These are phyloP conservation scores for Vigna trinervia DNA, from an alignment of 306 rosid species.

Conservation along the genomic window DNA sequence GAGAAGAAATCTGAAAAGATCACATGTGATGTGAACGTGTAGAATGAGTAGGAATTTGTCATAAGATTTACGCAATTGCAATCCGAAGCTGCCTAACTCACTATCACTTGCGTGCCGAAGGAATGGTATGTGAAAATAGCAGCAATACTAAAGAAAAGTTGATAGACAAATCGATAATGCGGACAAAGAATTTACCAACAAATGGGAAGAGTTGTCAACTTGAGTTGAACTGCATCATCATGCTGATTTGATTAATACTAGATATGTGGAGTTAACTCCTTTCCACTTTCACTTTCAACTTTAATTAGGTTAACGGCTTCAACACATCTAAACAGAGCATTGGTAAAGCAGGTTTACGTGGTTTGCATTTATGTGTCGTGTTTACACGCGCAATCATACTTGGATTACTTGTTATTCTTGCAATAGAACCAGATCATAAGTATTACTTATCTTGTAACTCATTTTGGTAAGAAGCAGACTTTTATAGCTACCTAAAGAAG, in stretches of 20 bases:
- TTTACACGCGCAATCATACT: not conserved
- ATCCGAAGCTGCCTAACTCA: not conserved
- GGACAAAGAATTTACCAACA: not conserved
- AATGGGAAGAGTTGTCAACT: not conserved
- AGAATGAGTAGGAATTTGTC: not conserved
- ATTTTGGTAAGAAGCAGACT: not conserved
- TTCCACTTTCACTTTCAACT: conserved; percentile 6
- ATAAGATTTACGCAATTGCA: not conserved
- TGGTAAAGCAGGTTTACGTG: not conserved
- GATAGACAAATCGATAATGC: not conserved
- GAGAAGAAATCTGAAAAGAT: too few species aligned
- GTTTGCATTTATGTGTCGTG: not conserved
- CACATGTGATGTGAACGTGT: not conserved
- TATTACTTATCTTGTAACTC: not conserved
- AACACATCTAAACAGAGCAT: not conserved
- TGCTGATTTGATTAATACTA: not conserved
- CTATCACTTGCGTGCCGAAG: conserved; percentile 1
- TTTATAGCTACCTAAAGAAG: too few species aligned
- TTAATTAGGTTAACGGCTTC: not conserved
- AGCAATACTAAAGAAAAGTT: too few species aligned
- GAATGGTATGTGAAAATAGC: not conserved
- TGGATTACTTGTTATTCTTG: not conserved
- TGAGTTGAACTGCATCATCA: not conserved
- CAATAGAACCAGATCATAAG: not conserved
- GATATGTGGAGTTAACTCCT: not conserved